Conservation (phyloP, 164 flowering plant genomes). For the Berberis vulgaris region DNA sequence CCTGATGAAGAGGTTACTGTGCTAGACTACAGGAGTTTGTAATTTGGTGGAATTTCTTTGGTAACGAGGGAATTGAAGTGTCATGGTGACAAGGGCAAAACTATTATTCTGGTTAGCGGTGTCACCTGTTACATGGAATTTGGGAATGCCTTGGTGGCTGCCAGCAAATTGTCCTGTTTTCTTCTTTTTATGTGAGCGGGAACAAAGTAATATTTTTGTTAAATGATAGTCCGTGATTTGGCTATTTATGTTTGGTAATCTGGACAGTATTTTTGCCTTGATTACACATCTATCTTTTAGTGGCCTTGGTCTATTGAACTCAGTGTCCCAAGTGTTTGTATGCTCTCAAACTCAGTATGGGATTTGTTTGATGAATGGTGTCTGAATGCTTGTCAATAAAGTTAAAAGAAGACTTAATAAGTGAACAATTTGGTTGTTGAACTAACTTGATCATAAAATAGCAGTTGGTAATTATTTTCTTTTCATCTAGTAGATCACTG, state of each 20-base stretch:
- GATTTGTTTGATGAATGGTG: no score
- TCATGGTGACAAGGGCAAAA: not conserved
- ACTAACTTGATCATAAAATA: no score
- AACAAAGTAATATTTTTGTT: not conserved
- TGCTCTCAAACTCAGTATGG: no score
- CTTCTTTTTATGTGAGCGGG: not conserved
- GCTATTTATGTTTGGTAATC: not conserved
- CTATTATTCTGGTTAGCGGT: not conserved
- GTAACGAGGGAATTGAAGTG: not conserved
- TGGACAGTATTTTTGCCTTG: no score
- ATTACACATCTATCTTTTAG: no score
- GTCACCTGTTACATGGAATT: not conserved
- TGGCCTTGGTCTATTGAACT: no score
- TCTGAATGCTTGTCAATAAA: no score
- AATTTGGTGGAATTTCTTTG: not conserved
- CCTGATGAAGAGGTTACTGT: constrained; percentile 99
- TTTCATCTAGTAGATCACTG: no score
- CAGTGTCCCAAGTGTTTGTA: no score
- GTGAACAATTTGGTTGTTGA: no score
- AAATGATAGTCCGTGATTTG: not conserved
- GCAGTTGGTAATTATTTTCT: no score
- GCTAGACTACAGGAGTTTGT: constrained; percentile 92
- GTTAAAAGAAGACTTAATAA: no score
- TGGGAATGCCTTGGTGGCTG: not conserved
- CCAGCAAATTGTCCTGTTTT: not conserved